Evolutionary conservation across 2,329 filamentous ascomycete species (phyloP).

Genomic region (Fonsecaea erecta): DNA sequence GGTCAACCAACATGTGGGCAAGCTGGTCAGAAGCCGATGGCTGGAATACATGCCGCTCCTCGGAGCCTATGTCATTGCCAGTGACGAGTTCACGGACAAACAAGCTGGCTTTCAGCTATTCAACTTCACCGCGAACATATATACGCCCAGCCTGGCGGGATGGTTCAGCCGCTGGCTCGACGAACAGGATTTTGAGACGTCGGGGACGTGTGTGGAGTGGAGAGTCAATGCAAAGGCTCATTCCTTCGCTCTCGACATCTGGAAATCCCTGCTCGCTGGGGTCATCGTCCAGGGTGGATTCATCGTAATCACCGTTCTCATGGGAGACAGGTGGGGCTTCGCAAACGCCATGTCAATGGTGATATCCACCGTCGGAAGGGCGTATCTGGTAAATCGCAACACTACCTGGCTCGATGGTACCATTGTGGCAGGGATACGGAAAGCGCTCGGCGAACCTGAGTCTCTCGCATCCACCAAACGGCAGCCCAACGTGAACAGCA

Average conservation of each 20-base stretch:
- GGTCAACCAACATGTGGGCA: slow-evolving; percentile 13
- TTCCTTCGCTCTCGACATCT: slow-evolving; percentile 1
- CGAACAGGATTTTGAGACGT: slow-evolving; percentile 6
- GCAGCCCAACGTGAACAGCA: neutral
- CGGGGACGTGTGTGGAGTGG: neutral
- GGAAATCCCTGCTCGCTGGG: neutral
- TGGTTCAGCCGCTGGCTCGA: slow-evolving; percentile 25
- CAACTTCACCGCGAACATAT: slow-evolving; percentile 15
- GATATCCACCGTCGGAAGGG: slow-evolving; percentile 3
- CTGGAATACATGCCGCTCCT: slow-evolving; percentile 18
- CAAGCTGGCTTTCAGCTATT: slow-evolving; percentile 13
- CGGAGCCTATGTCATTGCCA: slow-evolving; percentile 17
- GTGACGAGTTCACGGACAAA: slow-evolving; percentile 3
- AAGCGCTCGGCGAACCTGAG: neutral
- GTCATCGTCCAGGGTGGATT: slow-evolving; percentile 5
- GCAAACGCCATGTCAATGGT: slow-evolving; percentile 14
- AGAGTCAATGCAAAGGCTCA: neutral
- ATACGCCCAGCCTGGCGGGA: slow-evolving; percentile 7
- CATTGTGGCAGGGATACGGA: neutral
- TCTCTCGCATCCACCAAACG: neutral
- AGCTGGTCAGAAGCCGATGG: slow-evolving; percentile 8
- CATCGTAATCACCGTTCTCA: neutral
- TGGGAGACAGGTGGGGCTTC: slow-evolving; percentile 21
- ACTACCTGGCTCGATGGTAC: neutral
- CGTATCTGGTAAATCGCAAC: slow-evolving; percentile 1